phyloP scores from a whole-genome alignment of 768 basidiomycete species.

The Gelatoporia subvermispora region DNA sequence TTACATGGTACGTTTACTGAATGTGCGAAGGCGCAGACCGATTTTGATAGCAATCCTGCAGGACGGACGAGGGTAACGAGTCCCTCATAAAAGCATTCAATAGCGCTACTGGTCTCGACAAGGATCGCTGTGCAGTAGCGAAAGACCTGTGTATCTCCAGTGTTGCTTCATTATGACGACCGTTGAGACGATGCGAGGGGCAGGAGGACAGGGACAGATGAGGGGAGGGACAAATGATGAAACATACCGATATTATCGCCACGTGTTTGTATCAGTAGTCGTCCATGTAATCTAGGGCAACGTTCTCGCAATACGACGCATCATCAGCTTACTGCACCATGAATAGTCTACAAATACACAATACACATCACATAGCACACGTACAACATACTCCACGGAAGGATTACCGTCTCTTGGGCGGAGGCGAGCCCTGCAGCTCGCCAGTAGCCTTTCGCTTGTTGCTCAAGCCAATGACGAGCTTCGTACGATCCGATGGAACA shows the following conservation, averaged over 20 bases:
- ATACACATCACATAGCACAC: too few species aligned
- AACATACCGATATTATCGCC: too few species aligned
- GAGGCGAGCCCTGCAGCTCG: constrained; percentile 62
- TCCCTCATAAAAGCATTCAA: constrained; percentile 74
- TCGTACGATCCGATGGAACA: constrained; percentile 60
- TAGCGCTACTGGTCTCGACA: constrained; percentile 64
- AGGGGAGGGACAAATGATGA: too few species aligned
- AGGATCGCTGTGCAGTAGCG: constrained; percentile 65
- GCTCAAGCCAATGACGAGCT: constrained; percentile 73
- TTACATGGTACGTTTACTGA: constrained; percentile 62
- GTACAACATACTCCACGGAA: too few species aligned
- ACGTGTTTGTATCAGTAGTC: neutral
- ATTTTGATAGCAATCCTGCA: constrained; percentile 23
- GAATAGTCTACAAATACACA: constrained; percentile 3
- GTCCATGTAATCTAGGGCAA: too few species aligned
- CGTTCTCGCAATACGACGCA: neutral
- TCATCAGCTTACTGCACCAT: neutral
- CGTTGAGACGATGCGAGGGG: too few species aligned
- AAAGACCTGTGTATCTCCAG: constrained; percentile 73
- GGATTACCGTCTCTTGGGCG: constrained; percentile 44
- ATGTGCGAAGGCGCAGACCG: neutral
- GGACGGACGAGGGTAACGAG: constrained; percentile 83
- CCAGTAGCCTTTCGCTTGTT: constrained; percentile 76
- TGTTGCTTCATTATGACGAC: constrained; percentile 54
- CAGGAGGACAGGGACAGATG: neutral